Conservation (phyloP, 768 basidiomycete species). For the Leccinum broughii region DNA sequence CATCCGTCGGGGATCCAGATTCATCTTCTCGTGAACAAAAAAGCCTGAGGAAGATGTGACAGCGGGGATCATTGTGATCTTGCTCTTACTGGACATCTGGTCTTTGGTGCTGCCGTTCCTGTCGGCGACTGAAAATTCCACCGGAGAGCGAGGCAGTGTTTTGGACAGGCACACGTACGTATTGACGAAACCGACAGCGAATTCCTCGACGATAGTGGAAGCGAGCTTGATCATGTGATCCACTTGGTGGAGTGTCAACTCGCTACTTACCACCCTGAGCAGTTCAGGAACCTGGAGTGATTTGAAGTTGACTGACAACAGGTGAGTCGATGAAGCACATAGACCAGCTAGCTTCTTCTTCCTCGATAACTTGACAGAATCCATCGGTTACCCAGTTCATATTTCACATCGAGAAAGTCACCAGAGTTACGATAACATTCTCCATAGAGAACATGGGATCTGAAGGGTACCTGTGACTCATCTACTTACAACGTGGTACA, state of each 20-base stretch:
- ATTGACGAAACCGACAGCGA: background rate
- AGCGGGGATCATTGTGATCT: background rate
- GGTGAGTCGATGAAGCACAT: too few relatives aligned
- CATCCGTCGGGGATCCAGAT: background rate
- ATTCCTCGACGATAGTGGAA: background rate
- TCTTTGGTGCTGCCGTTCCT: constrained; percentile 4
- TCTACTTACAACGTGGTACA: background rate
- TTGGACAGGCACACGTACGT: background rate
- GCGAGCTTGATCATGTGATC: background rate
- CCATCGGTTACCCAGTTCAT: too few relatives aligned
- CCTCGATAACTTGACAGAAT: too few relatives aligned
- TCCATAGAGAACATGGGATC: background rate
- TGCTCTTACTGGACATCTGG: background rate
- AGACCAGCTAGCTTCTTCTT: too few relatives aligned
- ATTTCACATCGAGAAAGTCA: background rate
- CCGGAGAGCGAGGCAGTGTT: constrained; percentile 2
- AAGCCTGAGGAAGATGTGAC: background rate
- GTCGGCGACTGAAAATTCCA: constrained; percentile 9
- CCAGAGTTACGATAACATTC: background rate
- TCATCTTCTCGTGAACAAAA: background rate
- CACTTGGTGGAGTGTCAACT: background rate
- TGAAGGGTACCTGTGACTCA: background rate
- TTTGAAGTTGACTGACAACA: too few relatives aligned
- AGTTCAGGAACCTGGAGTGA: background rate
- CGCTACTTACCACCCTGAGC: background rate